A percentile compares a stretch with the other conserved stretches of the same genome.
Conservation (phyloP, 2,329 filamentous ascomycete genomes). For the Aspergillus persii region DNA sequence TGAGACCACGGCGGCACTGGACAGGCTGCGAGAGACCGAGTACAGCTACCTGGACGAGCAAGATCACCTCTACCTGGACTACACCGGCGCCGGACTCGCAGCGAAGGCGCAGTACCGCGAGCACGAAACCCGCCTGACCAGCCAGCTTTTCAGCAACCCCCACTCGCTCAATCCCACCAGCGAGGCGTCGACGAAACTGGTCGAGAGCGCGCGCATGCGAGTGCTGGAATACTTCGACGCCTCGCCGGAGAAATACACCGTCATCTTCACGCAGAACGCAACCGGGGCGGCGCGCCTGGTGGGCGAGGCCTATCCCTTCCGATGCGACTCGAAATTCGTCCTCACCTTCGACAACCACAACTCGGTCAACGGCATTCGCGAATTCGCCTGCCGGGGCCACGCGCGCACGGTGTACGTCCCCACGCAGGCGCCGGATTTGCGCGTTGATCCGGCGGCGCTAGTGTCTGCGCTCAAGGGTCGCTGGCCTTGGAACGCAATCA, state of each 20-base stretch:
- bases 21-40: slow-evolving; percentile 7
- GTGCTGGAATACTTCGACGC: slow-evolving; percentile 7
- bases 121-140: slow-evolving; percentile 6
- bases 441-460: slow-evolving; percentile 2
- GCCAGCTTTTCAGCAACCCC: slow-evolving; percentile 7
- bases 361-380: slow-evolving; percentile 10
- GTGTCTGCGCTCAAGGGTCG: neutral
- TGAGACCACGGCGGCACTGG: neutral
- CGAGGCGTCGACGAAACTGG: slow-evolving; percentile 5
- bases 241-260: slow-evolving; percentile 6
- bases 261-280: slow-evolving; percentile 11
- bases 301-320: slow-evolving; percentile 8
- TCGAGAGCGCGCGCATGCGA: slow-evolving; percentile 6
- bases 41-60: slow-evolving; percentile 12
- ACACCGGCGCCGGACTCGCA: slow-evolving; percentile 8
- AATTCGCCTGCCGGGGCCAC: slow-evolving; percentile 3
- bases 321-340: neutral
- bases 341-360: slow-evolving; percentile 12
- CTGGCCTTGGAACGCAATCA: neutral
- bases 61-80: slow-evolving; percentile 10
- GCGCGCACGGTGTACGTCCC: slow-evolving; percentile 10
- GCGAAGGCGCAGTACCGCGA: slow-evolving; percentile 8
- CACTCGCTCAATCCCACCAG: slow-evolving; percentile 10
- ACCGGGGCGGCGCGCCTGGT: slow-evolving; percentile 10
- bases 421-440: slow-evolving; percentile 2